phyloP scores from a whole-genome alignment of 306 rosid genomes.

The Sphenostylis stenocarpa region DNA sequence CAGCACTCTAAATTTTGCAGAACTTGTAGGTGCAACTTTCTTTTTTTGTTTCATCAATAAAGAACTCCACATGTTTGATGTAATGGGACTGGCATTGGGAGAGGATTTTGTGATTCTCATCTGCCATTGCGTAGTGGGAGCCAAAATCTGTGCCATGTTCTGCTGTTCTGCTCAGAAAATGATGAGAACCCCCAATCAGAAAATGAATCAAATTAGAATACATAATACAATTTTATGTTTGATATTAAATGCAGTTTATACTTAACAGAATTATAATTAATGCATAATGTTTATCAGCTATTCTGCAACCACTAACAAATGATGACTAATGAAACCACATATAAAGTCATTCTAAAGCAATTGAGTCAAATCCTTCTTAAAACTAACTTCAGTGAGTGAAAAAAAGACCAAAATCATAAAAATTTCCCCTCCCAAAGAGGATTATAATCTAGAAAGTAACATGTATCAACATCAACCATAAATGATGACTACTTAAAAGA shows the following conservation, averaged over 20 bases:
- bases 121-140: slow-evolving; percentile 89
- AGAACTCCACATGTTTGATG: slow-evolving; percentile 81
- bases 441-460: background rate
- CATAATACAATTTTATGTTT: background rate
- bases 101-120: slow-evolving; percentile 61
- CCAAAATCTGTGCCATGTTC: slow-evolving; percentile 97
- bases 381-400: background rate
- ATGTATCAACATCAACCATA: background rate
- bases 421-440: background rate
- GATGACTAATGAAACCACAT: background rate
- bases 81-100: slow-evolving; percentile 48
- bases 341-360: slow-evolving; percentile 24
- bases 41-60: slow-evolving; percentile 65
- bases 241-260: background rate
- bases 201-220: background rate
- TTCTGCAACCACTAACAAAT: slow-evolving; percentile 22
- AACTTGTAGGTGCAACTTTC: slow-evolving; percentile 50
- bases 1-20: slow-evolving; percentile 63
- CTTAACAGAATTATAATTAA: background rate
- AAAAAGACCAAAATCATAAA: slow-evolving; percentile 5
- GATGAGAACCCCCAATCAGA: slow-evolving; percentile 17
- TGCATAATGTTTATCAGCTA: slow-evolving; percentile 3
- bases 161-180: slow-evolving; percentile 43
- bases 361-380: slow-evolving; percentile 2
- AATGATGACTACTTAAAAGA: slow-evolving; percentile 1